Conservation (phyloP, 2,329 filamentous ascomycete genomes). For the Pestalotiopsis sp. region DNA sequence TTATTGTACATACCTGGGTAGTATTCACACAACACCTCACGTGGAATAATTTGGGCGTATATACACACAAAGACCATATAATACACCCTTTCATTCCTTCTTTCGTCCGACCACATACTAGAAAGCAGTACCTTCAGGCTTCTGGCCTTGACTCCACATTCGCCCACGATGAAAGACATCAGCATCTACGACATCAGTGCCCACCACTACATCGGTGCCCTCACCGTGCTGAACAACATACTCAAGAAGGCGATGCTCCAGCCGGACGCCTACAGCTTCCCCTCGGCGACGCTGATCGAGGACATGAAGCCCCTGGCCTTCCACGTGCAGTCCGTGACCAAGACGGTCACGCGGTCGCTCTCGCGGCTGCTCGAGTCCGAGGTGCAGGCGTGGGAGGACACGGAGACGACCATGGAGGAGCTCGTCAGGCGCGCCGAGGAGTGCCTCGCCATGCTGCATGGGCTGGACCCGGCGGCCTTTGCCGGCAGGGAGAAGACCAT, state of each 20-base stretch:
- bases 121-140: no score
- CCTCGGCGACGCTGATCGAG: conserved; percentile 1
- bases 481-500: background rate
- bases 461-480: background rate
- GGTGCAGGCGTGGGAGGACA: conserved; percentile 8
- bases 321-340: conserved; percentile 9
- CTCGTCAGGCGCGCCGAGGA: conserved; percentile 4
- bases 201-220: background rate
- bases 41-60: background rate
- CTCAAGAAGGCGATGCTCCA: background rate
- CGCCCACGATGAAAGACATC: background rate
- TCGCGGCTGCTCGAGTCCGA: conserved; percentile 2
- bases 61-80: background rate
- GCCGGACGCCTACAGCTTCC: conserved; percentile 1
- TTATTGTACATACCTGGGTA: background rate
- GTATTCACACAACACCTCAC: background rate
- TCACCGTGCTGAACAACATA: background rate
- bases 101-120: background rate
- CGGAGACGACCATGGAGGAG: conserved; percentile 9
- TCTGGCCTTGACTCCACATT: background rate
- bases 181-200: background rate
- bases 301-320: conserved; percentile 8
- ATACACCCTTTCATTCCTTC: background rate
- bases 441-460: background rate
- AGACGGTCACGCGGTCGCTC: background rate